A percentile compares a stretch with the other conserved stretches of the same genome.
Conservation (phyloP, 106 monocot species). For the Narthecium ossifragum region DNA sequence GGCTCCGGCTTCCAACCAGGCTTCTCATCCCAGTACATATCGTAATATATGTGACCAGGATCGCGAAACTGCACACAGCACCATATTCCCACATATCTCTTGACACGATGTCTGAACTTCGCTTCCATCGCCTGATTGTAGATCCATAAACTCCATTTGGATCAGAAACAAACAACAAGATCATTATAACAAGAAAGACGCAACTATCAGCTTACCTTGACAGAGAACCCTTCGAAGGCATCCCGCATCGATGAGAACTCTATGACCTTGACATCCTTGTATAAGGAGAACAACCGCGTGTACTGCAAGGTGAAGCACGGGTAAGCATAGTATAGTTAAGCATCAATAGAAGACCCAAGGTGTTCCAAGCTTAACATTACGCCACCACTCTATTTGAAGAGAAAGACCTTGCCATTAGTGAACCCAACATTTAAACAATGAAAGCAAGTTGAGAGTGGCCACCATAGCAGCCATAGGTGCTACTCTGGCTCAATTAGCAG, state of each 20-base stretch:
- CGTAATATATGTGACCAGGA: constrained; percentile 87
- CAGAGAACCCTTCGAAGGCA: constrained; percentile 62
- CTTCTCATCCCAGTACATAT: constrained; percentile 97
- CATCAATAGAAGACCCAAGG: no score
- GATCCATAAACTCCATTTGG: not conserved
- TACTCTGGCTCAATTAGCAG: no score
- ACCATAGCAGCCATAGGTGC: no score
- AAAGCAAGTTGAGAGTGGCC: no score
- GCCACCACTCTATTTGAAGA: no score
- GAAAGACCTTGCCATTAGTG: no score
- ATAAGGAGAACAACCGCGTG: constrained; percentile 30
- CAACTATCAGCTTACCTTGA: constrained; percentile 53
- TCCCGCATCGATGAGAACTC: constrained; percentile 77
- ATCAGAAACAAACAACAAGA: not conserved
- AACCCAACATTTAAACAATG: no score
- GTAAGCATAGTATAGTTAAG: no score
- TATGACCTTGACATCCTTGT: constrained; percentile 74
- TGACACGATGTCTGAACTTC: constrained; percentile 77
- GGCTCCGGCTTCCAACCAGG: constrained; percentile 88
- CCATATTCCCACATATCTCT: constrained; percentile 88
- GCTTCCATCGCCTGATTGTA: constrained; percentile 40
- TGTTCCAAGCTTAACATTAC: no score
- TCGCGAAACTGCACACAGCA: constrained; percentile 56
- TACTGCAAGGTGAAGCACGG: constrained; percentile 28
- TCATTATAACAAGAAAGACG: not conserved